These are phyloP conservation scores for Sesbania bispinosa DNA, from an alignment of 306 rosid genomes.

Conservation along the genomic window DNA sequence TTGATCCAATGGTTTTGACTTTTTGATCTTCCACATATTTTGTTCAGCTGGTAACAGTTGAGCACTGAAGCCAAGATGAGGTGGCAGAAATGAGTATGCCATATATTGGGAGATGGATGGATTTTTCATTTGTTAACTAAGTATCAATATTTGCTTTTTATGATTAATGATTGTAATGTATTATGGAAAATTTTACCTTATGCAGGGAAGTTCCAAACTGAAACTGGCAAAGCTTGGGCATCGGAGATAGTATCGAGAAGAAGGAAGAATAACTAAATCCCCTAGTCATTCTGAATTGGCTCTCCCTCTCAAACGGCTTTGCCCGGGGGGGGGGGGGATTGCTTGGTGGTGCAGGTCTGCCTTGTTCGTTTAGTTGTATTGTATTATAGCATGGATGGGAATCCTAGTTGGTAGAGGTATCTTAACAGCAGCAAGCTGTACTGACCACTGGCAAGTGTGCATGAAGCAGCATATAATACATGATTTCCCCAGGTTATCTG, in stretches of 20 bases:
- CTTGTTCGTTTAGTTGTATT: too few relatives aligned
- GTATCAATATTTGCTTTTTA: neutral
- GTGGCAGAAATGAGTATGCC: neutral
- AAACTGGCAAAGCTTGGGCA: constrained; percentile 82
- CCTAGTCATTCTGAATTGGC: neutral
- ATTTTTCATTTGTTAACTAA: neutral
- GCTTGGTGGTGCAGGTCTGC: too few relatives aligned
- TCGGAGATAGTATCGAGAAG: constrained; percentile 65
- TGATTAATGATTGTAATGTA: neutral
- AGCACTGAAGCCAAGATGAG: too few relatives aligned
- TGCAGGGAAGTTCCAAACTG: constrained; percentile 84
- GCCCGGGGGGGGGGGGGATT: too few relatives aligned
- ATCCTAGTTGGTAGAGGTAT: neutral
- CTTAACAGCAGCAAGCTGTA: neutral
- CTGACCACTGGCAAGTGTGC: neutral
- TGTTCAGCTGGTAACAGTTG: too few relatives aligned
- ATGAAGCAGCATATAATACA: neutral
- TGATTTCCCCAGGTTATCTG: neutral
- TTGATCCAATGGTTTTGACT: too few relatives aligned
- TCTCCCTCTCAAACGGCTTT: neutral
- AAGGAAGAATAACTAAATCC: constrained; percentile 25
- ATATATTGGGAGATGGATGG: neutral
- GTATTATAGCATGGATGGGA: too few relatives aligned
- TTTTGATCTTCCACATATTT: too few relatives aligned
- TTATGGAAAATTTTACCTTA: neutral